Base-by-base conservation (phyloP, 2,329 filamentous ascomycete genomes). In the Diaporthe velutina region DNA sequence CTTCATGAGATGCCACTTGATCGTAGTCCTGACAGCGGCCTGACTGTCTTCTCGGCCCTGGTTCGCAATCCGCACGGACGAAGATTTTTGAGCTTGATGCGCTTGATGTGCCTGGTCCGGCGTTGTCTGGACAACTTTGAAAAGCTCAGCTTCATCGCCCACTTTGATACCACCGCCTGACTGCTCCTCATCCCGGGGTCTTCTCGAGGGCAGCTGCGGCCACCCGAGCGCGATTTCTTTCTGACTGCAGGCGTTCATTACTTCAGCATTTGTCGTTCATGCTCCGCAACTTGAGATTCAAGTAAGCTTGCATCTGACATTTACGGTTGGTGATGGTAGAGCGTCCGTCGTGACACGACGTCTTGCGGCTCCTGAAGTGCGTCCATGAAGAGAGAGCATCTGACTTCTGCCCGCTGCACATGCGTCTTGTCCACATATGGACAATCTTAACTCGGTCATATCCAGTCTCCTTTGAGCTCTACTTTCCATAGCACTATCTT, bases 301-400 rank as follows among this genome's bases (percentile, higher is more conserved):
- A 75, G 74, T 73, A 75, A 73, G 74, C 74, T 61, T 70, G 61
- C 74, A 73, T 70, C 58, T 71, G 74, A 75, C 64, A 70, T 60
- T 70, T 72, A 71, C 72, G 74, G 60, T 64, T 45, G 35, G 35
- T 70, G 73, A 72, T 35, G 64, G 74, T 67, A 66, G 52, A 60
- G 30, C 25, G 40, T 40, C 42, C 25, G 40, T 40, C 42, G 57
- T 67, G 50, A 70, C 45, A 66, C 22, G 38, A 9, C 30, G 64
- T 45, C 30, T 25, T 50, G 45, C 54, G 25, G 45, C 45, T 42
- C 40, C 50, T 48, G 70, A 68, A 42, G 35, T 28, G 33, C 60
- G 54, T 48, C 60, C 60, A 73, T 48, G 52, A 54, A 52, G n/a
- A 60, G 52, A 64, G 35, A 54, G 33, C 60, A 50, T 30, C 45